These are phyloP conservation scores for Prunus padus DNA, from an alignment of 306 rosid genomes.

Conservation along the genomic window DNA sequence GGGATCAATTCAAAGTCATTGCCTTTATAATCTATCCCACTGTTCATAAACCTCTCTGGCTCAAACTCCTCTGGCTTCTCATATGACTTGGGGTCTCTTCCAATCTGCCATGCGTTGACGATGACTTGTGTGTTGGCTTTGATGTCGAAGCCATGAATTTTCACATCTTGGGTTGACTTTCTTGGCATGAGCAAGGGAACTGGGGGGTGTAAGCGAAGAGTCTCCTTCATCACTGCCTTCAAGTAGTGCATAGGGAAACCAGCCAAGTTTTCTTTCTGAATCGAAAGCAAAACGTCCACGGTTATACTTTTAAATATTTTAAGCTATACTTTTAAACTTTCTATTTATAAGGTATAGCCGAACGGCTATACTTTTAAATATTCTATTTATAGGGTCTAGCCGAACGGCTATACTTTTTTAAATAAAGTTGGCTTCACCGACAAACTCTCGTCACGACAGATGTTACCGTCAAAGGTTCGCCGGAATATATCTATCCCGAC, in stretches of 20 bases:
- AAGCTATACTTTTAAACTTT: too few relatives aligned
- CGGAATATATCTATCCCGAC: too few relatives aligned
- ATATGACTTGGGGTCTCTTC: slow-evolving; percentile 35
- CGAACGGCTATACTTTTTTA: too few relatives aligned
- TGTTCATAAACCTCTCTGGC: slow-evolving; percentile 30
- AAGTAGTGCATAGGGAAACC: slow-evolving; percentile 51
- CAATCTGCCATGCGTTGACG: slow-evolving; percentile 38
- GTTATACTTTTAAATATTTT: too few relatives aligned
- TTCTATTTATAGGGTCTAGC: too few relatives aligned
- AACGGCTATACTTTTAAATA: too few relatives aligned
- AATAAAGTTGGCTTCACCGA: too few relatives aligned
- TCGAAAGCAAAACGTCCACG: slow-evolving; percentile 48
- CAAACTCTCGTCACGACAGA: too few relatives aligned
- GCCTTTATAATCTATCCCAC: slow-evolving; percentile 23
- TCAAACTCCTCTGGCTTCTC: slow-evolving; percentile 29
- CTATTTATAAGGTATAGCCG: too few relatives aligned
- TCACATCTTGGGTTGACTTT: slow-evolving; percentile 15
- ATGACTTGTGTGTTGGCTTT: slow-evolving; percentile 9
- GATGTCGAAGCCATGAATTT: slow-evolving; percentile 17
- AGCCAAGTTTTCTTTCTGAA: slow-evolving; percentile 20
- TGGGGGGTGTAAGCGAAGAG: slow-evolving; percentile 41
- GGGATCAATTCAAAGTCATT: slow-evolving; percentile 30
- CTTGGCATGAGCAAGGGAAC: slow-evolving; percentile 38
- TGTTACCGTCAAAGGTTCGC: too few relatives aligned
- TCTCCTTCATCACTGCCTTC: too few relatives aligned